Conservation (phyloP, 768 basidiomycete species). For the Boletus patriciae region DNA sequence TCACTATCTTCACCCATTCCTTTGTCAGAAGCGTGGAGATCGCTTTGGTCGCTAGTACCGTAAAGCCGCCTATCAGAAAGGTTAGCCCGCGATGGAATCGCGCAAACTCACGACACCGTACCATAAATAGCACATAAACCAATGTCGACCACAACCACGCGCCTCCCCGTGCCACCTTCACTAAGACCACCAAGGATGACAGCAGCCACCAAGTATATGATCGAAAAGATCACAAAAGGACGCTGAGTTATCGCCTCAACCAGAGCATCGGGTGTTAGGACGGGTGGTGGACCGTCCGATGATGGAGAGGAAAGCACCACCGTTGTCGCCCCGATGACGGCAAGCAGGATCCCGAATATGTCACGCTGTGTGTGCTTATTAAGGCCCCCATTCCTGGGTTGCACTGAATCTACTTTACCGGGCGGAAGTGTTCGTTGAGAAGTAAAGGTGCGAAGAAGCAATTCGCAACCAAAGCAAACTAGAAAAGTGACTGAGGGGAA, state of each 20-base stretch:
- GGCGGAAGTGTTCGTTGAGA: constrained; percentile 79
- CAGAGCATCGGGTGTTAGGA: constrained; percentile 66
- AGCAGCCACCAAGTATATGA: constrained; percentile 57
- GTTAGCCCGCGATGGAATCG: not conserved
- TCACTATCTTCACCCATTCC: constrained; percentile 74
- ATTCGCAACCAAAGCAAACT: constrained; percentile 94
- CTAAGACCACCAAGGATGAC: constrained; percentile 66
- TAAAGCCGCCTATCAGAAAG: constrained; percentile 71
- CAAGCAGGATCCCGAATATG: constrained; percentile 73
- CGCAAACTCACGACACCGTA: constrained; percentile 27
- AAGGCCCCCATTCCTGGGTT: constrained; percentile 10
- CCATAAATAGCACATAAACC: constrained; percentile 86
- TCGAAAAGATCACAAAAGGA: constrained; percentile 74
- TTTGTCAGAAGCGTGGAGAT: constrained; percentile 81
- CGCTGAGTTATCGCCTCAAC: constrained; percentile 66
- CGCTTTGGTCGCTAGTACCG: constrained; percentile 92
- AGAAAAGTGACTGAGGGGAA: not conserved
- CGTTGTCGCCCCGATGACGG: constrained; percentile 85
- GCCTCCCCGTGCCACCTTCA: constrained; percentile 57
- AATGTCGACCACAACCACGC: constrained; percentile 81
- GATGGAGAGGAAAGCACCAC: constrained; percentile 84
- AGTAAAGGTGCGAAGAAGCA: constrained; percentile 90
- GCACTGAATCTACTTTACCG: constrained; percentile 41
- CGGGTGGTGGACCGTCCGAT: constrained; percentile 54
- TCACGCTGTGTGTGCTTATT: constrained; percentile 53